Conservation (phyloP, 805 yeast species). For the Teunomyces lycoperdinae region DNA sequence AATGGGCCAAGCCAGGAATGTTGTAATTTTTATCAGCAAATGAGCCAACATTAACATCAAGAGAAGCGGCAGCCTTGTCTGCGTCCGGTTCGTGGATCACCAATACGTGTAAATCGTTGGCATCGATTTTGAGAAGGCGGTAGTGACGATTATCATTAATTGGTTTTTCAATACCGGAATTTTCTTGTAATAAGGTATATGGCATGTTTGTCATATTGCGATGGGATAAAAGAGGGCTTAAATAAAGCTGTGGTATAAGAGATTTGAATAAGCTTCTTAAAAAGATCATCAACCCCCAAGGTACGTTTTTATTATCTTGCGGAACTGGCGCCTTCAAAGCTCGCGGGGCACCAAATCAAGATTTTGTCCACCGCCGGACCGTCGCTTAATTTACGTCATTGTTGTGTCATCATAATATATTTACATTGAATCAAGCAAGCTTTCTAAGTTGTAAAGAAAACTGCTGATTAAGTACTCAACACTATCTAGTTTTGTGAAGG, state of each 20-base stretch:
- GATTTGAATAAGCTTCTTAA: background rate
- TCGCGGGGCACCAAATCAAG: background rate
- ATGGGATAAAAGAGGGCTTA: background rate
- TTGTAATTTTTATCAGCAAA: constrained; percentile 60
- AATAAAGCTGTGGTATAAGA: background rate
- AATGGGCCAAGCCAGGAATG: constrained; percentile 77
- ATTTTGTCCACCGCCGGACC: background rate
- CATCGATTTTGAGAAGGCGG: constrained; percentile 52
- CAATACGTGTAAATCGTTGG: constrained; percentile 58
- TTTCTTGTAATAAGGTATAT: constrained; percentile 25
- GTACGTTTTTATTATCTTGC: background rate
- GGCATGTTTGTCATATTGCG: constrained; percentile 1
- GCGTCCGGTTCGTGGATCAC: constrained; percentile 66
- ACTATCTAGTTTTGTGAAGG: constrained; percentile 61
- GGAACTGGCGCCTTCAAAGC: background rate
- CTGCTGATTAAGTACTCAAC: constrained; percentile 50
- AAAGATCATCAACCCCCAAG: background rate
- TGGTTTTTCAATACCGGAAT: constrained; percentile 40
- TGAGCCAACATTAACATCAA: constrained; percentile 77
- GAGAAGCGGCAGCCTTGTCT: constrained; percentile 74
- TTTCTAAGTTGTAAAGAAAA: constrained; percentile 18
- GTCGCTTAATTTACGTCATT: no score
- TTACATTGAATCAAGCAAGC: constrained; percentile 6
- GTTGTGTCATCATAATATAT: no score
- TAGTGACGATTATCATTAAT: constrained; percentile 73